These are phyloP conservation scores for Dioscorea cayenensis DNA, from an alignment of 116 monocot species.

Conservation along the genomic window DNA sequence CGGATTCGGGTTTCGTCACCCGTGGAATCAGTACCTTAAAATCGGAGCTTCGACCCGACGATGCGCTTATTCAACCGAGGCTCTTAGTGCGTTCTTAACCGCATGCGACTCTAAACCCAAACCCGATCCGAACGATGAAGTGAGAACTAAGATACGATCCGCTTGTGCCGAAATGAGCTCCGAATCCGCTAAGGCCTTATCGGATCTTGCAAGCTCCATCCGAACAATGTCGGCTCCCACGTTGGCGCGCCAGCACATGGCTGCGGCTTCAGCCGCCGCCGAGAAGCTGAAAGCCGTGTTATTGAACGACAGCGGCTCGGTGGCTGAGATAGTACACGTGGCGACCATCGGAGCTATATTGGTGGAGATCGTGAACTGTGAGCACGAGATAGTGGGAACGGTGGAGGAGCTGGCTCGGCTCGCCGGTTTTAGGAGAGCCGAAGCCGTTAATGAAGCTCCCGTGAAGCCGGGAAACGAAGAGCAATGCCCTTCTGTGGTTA, in stretches of 20 bases:
- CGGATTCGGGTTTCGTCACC: slow-evolving; percentile 25
- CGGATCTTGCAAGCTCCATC: slow-evolving; percentile 21
- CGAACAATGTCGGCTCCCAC: slow-evolving; percentile 14
- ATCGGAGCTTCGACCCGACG: slow-evolving; percentile 19
- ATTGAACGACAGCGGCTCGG: slow-evolving; percentile 3
- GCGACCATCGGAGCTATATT: slow-evolving; percentile 21
- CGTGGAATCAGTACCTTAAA: slow-evolving; percentile 35
- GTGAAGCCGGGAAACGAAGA: slow-evolving; percentile 15
- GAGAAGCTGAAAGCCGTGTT: slow-evolving; percentile 1
- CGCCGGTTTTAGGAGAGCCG: slow-evolving; percentile 12
- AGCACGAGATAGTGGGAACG: slow-evolving; percentile 9
- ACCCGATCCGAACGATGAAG: slow-evolving; percentile 13
- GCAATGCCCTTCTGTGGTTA: background rate
- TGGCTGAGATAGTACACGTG: slow-evolving; percentile 14
- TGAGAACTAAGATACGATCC: slow-evolving; percentile 6
- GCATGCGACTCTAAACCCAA: background rate
- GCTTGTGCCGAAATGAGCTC: slow-evolving; percentile 34
- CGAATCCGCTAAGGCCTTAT: slow-evolving; percentile 25
- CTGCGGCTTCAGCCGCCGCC: slow-evolving; percentile 15
- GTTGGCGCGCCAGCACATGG: slow-evolving; percentile 6
- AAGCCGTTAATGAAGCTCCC: slow-evolving; percentile 2
- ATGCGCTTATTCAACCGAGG: slow-evolving; percentile 12
- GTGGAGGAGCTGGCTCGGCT: slow-evolving; percentile 33
- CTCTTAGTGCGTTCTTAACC: slow-evolving; percentile 3
- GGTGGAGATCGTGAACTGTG: slow-evolving; percentile 16